Evolutionary conservation across 2,329 filamentous ascomycete species (phyloP).

Genomic region (Amesomyces nigricolor): DNA sequence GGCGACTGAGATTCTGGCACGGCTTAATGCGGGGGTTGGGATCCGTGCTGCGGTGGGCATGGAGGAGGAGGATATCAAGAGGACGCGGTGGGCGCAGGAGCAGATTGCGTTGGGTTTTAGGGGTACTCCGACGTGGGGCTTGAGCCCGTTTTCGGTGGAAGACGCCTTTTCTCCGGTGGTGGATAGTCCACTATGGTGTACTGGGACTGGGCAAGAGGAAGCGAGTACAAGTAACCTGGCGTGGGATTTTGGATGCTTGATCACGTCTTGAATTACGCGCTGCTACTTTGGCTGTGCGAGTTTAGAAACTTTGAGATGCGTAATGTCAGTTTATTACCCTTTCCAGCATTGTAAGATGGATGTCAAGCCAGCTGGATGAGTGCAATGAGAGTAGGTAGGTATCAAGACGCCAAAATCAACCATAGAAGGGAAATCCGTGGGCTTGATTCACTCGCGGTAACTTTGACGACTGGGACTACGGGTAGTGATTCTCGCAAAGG

Average conservation of each 20-base stretch:
- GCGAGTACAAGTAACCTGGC: not conserved
- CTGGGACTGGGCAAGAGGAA: not conserved
- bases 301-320: not conserved
- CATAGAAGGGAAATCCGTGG: no score
- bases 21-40: constrained; percentile 30
- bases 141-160: not conserved
- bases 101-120: constrained; percentile 10
- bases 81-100: constrained; percentile 12
- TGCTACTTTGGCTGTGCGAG: not conserved
- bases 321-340: no score
- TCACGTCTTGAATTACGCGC: not conserved
- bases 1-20: constrained; percentile 24
- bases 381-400: no score
- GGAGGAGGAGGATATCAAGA: constrained; percentile 6
- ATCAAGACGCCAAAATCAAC: no score
- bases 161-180: not conserved
- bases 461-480: no score
- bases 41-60: constrained; percentile 27
- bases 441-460: no score
- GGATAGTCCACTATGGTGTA: not conserved
- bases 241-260: not conserved
- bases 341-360: no score
- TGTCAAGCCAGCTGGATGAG: no score
- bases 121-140: not conserved
- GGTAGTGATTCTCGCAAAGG: no score